phyloP scores from a whole-genome alignment of 495 filamentous ascomycete species.

The Jackrogersella multiformis region DNA sequence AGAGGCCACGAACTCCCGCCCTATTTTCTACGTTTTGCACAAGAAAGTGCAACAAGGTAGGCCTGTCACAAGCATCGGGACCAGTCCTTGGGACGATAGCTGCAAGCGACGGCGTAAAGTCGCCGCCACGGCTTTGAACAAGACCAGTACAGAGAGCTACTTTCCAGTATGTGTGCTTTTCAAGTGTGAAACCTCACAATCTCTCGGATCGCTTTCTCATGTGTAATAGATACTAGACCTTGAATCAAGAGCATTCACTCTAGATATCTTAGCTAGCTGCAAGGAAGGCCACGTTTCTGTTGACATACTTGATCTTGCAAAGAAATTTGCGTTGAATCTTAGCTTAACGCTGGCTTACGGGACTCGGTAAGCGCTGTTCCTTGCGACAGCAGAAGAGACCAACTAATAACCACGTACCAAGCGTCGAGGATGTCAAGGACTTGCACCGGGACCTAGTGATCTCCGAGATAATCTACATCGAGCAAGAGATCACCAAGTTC shows the following conservation, averaged over 20 bases:
- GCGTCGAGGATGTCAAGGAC: constrained; percentile 61
- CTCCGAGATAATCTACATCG: constrained; percentile 70
- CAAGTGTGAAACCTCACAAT: neutral
- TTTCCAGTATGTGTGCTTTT: constrained; percentile 58
- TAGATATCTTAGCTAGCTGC: constrained; percentile 69
- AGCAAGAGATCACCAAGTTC: constrained; percentile 71
- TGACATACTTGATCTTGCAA: constrained; percentile 71
- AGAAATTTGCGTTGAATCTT: constrained; percentile 73
- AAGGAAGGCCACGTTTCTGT: constrained; percentile 66
- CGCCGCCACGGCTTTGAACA: constrained; percentile 75
- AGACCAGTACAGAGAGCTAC: constrained; percentile 72
- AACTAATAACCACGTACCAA: neutral
- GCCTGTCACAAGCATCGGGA: constrained; percentile 77
- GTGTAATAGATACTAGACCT: constrained; percentile 67
- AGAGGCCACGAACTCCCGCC: constrained; percentile 74
- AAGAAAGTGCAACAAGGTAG: constrained; percentile 67
- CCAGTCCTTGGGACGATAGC: constrained; percentile 77
- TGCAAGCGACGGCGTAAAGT: constrained; percentile 77
- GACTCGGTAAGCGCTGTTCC: constrained; percentile 51
- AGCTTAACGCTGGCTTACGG: constrained; percentile 74
- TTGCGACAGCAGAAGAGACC: too few relatives aligned
- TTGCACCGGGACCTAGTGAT: constrained; percentile 65
- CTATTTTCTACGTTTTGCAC: constrained; percentile 77
- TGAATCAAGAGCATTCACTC: constrained; percentile 70
- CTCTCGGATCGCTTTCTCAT: neutral